Evolutionary conservation across 345 rosid genomes (phyloP), one percentile per base, ranked within the genome.

Genomic region (Moricandia arvensis): DNA sequence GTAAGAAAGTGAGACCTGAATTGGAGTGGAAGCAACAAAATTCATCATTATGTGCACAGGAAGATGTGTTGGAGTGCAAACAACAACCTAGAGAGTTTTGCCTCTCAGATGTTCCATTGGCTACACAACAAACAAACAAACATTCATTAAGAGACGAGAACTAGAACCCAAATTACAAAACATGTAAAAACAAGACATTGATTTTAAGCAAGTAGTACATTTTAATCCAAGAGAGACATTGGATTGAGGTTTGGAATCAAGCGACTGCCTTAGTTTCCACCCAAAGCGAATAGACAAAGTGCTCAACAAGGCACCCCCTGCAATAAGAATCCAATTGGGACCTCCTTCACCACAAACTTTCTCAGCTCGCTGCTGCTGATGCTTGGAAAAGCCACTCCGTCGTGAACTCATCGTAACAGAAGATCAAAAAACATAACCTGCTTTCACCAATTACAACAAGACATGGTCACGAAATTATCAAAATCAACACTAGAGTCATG

Each of bases 291-390:
- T 77, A 15, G 99, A 88, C 80, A 95, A 74, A 11, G 99, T 95
- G 84, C 97, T 92, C 69, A 95, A 76, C 80, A 95, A 89, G 72
- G 99, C 96, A 63, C 97, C 96, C 1, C 97, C 99, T 1, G 96
- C 99, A 66, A 95, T 88, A 12, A 95, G 89, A 53, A 95, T 80
- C 99, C 99, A 95, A 71, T 88, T 90, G 6, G 96, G 93, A 15
- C 51, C 31, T 29, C 96, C 88, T 75, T 80, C 83, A 33, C 79
- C 87, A 78, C 75, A 86, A 66, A 77, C 26, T 33, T 41, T 66
- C n/a, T 76, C 84, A 34, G 84, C 76, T 84, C 75, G 84, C 73
- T 87, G n/a, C n/a, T n/a, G 84, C 72, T 86, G 96, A 81, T 79
- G 80, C 79, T 91, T 90, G 59, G 90, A 80, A 58, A 66, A 75